Conservation (phyloP, 176 grass and related monocot species). For the Musa schizocarpa region DNA sequence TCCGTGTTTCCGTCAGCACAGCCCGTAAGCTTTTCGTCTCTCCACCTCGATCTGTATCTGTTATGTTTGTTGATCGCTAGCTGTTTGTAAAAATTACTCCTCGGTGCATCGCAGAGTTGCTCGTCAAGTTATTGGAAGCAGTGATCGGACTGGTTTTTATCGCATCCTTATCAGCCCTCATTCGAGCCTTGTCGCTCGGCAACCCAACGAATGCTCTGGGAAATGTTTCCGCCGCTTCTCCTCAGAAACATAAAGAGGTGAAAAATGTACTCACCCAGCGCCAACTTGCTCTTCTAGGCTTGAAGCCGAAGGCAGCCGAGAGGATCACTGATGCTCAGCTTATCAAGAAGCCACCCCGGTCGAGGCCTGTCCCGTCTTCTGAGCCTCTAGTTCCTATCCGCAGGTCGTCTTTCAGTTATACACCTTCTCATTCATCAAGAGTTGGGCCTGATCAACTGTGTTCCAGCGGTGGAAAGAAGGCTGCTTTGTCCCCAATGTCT, state of each 20-base stretch:
- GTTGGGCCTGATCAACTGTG: constrained; percentile 45
- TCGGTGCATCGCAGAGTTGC: constrained; percentile 33
- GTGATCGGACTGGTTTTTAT: constrained; percentile 36
- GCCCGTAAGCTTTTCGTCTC: constrained; percentile 37
- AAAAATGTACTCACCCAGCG: constrained; percentile 40
- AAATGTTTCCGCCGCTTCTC: background rate
- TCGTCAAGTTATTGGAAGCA: constrained; percentile 48
- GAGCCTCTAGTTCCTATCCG: constrained; percentile 75
- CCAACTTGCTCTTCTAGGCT: constrained; percentile 53
- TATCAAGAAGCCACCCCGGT: constrained; percentile 72
- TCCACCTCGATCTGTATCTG: background rate
- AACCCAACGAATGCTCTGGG: constrained; percentile 27
- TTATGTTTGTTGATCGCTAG: background rate
- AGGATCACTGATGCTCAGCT: constrained; percentile 24
- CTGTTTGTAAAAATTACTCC: constrained; percentile 23
- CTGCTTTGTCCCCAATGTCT: constrained; percentile 40
- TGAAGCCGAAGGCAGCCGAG: constrained; percentile 22
- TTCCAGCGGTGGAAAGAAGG: constrained; percentile 50
- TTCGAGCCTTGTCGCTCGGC: constrained; percentile 50
- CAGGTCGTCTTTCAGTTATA: constrained; percentile 69
- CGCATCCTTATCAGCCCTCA: constrained; percentile 40
- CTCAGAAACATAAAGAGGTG: constrained; percentile 35
- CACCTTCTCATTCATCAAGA: constrained; percentile 42
- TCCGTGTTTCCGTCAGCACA: constrained; percentile 26
- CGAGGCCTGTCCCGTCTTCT: constrained; percentile 37